phyloP scores from a whole-genome alignment of 2,329 filamentous ascomycete species.

The Penicillium sp. region DNA sequence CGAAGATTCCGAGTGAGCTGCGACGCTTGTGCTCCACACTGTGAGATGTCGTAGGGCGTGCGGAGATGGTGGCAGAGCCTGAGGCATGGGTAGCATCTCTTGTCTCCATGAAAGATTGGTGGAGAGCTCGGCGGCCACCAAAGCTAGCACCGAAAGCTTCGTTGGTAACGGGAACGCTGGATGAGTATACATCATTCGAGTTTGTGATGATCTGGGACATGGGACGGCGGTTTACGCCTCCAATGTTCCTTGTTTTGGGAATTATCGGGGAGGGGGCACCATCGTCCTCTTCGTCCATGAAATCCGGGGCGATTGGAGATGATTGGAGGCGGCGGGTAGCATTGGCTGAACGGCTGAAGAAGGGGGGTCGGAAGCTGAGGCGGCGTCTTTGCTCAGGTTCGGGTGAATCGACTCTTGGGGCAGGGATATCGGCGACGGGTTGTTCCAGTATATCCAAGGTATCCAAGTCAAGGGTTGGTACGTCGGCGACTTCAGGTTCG shows the following conservation, averaged over 20 bases:
- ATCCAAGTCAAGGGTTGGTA: constrained; percentile 33
- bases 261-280: constrained; percentile 37
- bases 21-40: constrained; percentile 37
- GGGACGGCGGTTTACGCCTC: constrained; percentile 8
- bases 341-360: constrained; percentile 33
- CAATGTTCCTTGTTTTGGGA: constrained; percentile 29
- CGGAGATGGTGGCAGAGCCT: constrained; percentile 17
- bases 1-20: constrained; percentile 38
- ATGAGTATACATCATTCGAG: constrained; percentile 16
- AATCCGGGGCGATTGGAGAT: constrained; percentile 25
- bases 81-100: constrained; percentile 16
- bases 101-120: constrained; percentile 32
- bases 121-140: constrained; percentile 14
- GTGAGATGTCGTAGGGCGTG: constrained; percentile 29
- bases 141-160: constrained; percentile 8
- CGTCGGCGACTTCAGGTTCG: constrained; percentile 26
- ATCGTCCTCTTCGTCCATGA: constrained; percentile 27
- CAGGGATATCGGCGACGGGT: constrained; percentile 7
- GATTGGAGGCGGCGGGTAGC: constrained; percentile 26
- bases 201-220: constrained; percentile 15
- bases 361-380: constrained; percentile 37
- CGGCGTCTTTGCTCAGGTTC: constrained; percentile 31
- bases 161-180: constrained; percentile 15
- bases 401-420: constrained; percentile 18
- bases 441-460: constrained; percentile 32